phyloP scores from a whole-genome alignment of 1,139 yeast genomes.

The Pichia sp. region DNA sequence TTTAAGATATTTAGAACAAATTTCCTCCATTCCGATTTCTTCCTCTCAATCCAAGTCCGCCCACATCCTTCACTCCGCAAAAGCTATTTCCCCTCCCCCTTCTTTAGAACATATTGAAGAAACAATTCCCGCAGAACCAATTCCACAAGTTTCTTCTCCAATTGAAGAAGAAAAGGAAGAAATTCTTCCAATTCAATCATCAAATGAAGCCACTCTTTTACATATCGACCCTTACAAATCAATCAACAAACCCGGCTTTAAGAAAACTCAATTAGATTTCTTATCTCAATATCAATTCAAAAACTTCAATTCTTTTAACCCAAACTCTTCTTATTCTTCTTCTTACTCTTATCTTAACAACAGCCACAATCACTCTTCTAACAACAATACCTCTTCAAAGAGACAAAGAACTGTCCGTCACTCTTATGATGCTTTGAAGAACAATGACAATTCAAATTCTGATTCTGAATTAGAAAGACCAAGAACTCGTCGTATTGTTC shows the following conservation, averaged over 20 bases:
- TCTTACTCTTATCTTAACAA: constrained; percentile 5
- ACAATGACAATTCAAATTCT: constrained; percentile 39
- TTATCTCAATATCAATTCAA: constrained; percentile 45
- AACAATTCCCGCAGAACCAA: too few species aligned
- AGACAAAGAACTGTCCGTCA: constrained; percentile 19
- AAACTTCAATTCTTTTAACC: constrained; percentile 18
- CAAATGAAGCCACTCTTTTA: constrained; percentile 41
- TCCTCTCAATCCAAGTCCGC: background rate
- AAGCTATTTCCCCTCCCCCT: background rate
- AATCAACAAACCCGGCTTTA: constrained; percentile 41
- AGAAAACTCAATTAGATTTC: constrained; percentile 47
- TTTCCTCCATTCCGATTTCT: background rate
- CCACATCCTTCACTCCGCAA: background rate
- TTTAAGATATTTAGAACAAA: constrained; percentile 17
- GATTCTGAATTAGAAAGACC: constrained; percentile 46
- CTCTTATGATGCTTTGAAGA: constrained; percentile 33
- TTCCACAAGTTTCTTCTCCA: background rate
- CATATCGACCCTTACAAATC: constrained; percentile 52
- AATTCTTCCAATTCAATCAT: constrained; percentile 23
- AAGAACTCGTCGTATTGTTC: constrained; percentile 57
- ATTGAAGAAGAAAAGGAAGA: constrained; percentile 11
- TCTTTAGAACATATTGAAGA: too few species aligned
- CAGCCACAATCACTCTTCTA: background rate
- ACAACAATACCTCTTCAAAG: constrained; percentile 3
- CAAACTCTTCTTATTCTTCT: constrained; percentile 28